Percentiles rank a stretch among this genome's conserved stretches.
Conservation (phyloP, 2,329 filamentous ascomycete species). For the Dothiorella sarmentorum region DNA sequence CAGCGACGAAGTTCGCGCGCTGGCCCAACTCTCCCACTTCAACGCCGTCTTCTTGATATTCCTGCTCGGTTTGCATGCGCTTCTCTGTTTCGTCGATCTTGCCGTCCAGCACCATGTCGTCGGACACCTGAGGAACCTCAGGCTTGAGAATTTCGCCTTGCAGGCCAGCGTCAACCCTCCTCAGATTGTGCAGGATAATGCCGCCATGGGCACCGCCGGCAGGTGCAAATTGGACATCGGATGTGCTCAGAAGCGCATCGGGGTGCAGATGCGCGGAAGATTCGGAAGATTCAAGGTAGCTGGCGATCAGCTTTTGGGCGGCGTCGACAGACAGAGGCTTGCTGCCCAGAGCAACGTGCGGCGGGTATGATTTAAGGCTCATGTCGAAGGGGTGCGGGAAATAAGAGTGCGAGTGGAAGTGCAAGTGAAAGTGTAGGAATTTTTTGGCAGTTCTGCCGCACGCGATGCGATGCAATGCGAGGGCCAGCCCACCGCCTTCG, state of each 20-base stretch:
- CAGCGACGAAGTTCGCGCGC: conserved; percentile 31
- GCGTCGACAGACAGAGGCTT: conserved; percentile 30
- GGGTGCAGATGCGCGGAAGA: conserved; percentile 47
- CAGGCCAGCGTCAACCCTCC: conserved; percentile 52
- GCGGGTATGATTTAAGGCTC: conserved; percentile 35
- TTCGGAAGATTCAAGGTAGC: conserved; percentile 41
- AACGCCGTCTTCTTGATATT: conserved; percentile 38
- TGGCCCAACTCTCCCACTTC: conserved; percentile 42
- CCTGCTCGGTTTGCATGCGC: conserved; percentile 43
- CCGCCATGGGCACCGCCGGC: conserved; percentile 44
- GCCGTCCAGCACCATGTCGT: conserved; percentile 19
- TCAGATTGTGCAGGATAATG: conserved; percentile 52
- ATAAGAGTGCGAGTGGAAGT: background rate
- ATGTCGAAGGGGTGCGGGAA: conserved; percentile 24
- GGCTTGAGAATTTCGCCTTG: conserved; percentile 49
- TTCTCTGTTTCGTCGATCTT: conserved; percentile 10
- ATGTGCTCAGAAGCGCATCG: conserved; percentile 43
- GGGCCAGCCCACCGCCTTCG: conserved; percentile 12
- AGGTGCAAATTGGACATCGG: conserved; percentile 42
- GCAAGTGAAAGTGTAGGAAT: too few relatives aligned
- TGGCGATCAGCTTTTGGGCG: conserved; percentile 37
- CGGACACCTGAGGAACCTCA: conserved; percentile 29
- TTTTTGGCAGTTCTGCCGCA: too few relatives aligned
- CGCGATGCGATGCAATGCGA: too few relatives aligned
- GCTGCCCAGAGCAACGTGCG: conserved; percentile 30